phyloP scores from a whole-genome alignment of 495 filamentous ascomycete genomes.

The Aspergillus sclerotioniger region DNA sequence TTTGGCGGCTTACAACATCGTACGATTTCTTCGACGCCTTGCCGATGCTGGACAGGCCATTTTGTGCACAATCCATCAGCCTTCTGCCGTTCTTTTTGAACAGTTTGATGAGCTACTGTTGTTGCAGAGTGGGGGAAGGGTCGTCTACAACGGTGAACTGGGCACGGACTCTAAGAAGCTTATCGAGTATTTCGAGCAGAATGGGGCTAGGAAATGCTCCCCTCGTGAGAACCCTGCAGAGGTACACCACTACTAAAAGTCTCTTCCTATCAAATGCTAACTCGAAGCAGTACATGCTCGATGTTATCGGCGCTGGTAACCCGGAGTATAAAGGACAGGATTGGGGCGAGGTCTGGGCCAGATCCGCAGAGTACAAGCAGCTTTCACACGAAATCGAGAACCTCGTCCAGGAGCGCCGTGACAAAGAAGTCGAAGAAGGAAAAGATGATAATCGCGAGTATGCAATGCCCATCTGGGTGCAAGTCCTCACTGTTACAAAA shows the following conservation, averaged over 20 bases:
- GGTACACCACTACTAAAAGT: conserved; percentile 20
- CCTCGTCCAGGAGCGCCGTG: conserved; percentile 38
- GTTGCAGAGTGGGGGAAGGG: conserved; percentile 65
- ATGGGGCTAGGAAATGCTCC: conserved; percentile 59
- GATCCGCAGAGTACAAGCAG: conserved; percentile 42
- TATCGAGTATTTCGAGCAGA: conserved; percentile 62
- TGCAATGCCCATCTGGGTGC: conserved; percentile 56
- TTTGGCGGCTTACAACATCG: conserved; percentile 62
- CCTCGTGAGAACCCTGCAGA: conserved; percentile 61
- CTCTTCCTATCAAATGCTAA: not conserved
- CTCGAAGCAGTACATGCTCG: conserved; percentile 56
- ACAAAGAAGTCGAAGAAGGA: conserved; percentile 27
- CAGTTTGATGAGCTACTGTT: conserved; percentile 72
- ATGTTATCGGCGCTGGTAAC: conserved; percentile 63
- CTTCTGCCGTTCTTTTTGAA: conserved; percentile 68
- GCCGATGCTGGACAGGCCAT: conserved; percentile 70
- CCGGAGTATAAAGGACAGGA: conserved; percentile 61
- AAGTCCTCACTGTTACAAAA: conserved; percentile 48
- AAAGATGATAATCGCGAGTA: conserved; percentile 52
- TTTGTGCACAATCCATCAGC: conserved; percentile 80
- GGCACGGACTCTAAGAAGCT: conserved; percentile 53
- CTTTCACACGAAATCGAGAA: conserved; percentile 47
- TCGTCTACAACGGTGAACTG: conserved; percentile 68
- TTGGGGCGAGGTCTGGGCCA: conserved; percentile 60
- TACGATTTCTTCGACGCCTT: conserved; percentile 62